Conservation (phyloP, 2,329 filamentous ascomycete genomes). For the Colletotrichum theobromicola region DNA sequence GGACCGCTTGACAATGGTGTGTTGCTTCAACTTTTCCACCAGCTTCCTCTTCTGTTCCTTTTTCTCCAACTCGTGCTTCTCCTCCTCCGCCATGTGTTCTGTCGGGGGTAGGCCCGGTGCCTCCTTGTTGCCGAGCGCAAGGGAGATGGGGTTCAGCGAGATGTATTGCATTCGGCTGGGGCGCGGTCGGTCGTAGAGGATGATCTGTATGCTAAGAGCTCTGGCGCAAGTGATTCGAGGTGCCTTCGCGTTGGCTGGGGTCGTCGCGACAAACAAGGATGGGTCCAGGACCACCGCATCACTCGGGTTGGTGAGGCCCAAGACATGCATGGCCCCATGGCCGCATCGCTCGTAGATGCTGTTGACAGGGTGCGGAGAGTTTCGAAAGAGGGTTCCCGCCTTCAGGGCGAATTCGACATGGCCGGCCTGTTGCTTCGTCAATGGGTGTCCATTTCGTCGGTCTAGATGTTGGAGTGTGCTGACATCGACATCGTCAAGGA, state of each 20-base stretch:
- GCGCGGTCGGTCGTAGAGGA: conserved; percentile 86
- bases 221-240: conserved; percentile 77
- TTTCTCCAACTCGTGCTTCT: conserved; percentile 62
- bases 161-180: conserved; percentile 95
- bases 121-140: conserved; percentile 80
- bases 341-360: conserved; percentile 88
- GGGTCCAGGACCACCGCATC: conserved; percentile 63
- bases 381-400: conserved; percentile 81
- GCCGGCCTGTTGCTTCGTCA: conserved; percentile 58
- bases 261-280: conserved; percentile 70
- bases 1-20: conserved; percentile 80
- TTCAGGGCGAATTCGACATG: conserved; percentile 89
- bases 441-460: background rate
- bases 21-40: conserved; percentile 85
- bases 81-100: conserved; percentile 73
- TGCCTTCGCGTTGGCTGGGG: conserved; percentile 54
- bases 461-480: conserved; percentile 30
- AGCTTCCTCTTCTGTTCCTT: conserved; percentile 70
- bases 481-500: conserved; percentile 91
- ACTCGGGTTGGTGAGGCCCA: conserved; percentile 79
- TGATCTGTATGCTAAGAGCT: conserved; percentile 80
- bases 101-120: conserved; percentile 31
- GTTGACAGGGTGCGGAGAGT: conserved; percentile 78
- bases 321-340: conserved; percentile 79
- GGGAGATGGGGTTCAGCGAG: conserved; percentile 85